Conservation (phyloP, 2,329 filamentous ascomycete genomes). For the Alternaria postmessia region DNA sequence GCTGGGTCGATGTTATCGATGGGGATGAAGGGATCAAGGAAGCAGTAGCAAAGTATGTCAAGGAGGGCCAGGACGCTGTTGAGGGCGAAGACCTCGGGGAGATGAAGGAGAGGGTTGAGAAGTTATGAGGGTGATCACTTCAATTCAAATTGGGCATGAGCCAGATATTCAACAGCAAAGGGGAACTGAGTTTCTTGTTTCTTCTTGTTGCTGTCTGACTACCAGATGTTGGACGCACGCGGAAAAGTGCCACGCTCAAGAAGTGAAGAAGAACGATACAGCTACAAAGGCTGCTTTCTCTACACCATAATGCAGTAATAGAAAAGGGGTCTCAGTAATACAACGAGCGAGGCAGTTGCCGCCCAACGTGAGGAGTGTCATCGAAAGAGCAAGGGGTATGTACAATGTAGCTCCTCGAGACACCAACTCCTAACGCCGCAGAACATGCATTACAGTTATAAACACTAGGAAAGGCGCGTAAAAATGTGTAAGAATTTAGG, state of each 20-base stretch:
- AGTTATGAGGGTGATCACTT: slow-evolving; percentile 14
- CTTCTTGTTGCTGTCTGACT: background rate
- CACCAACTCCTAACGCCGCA: slow-evolving; percentile 12
- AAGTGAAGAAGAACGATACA: slow-evolving; percentile 2
- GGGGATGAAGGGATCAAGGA: slow-evolving; percentile 57
- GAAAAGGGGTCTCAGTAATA: slow-evolving; percentile 16
- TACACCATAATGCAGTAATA: background rate
- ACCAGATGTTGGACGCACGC: background rate
- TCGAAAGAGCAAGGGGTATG: slow-evolving; percentile 21
- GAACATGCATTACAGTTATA: slow-evolving; percentile 13
- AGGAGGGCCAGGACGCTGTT: slow-evolving; percentile 56
- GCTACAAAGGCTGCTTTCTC: background rate
- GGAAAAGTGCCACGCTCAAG: slow-evolving; percentile 6
- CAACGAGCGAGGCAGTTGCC: slow-evolving; percentile 4
- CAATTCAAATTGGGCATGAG: background rate
- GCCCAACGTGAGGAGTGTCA: slow-evolving; percentile 2
- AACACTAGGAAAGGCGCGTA: slow-evolving; percentile 6
- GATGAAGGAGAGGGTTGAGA: slow-evolving; percentile 46
- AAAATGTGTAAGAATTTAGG: background rate
- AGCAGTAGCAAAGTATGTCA: slow-evolving; percentile 58
- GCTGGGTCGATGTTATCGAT: slow-evolving; percentile 64
- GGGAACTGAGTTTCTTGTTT: background rate
- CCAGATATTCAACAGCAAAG: too few relatives aligned
- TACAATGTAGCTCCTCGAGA: slow-evolving; percentile 8
- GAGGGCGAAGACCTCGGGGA: slow-evolving; percentile 61